phyloP scores from a whole-genome alignment of 192 early-diverging fungal genomes.

The Spizellomyces punctatus region DNA sequence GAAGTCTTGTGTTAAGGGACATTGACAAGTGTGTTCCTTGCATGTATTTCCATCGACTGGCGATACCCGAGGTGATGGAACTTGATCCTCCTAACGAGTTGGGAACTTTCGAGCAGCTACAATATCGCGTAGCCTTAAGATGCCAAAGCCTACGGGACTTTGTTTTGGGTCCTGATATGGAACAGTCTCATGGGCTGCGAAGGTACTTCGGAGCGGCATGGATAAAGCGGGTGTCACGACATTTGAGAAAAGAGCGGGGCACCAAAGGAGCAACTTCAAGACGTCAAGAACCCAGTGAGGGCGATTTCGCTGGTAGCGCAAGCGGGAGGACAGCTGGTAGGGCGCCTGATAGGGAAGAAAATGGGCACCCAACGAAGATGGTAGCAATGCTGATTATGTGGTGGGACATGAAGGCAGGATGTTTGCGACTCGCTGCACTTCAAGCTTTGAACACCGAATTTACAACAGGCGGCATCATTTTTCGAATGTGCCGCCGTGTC shows the following conservation, averaged over 20 bases:
- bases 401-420: constrained; percentile 19
- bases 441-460: constrained; percentile 32
- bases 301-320: too few relatives aligned
- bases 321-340: not conserved
- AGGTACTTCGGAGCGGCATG: constrained; percentile 31
- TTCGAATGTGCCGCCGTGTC: constrained; percentile 21
- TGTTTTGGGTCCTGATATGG: constrained; percentile 13
- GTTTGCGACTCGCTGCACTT: constrained; percentile 16
- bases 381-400: constrained; percentile 22
- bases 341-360: not conserved
- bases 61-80: constrained; percentile 33
- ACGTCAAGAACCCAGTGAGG: not conserved
- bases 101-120: constrained; percentile 19
- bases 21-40: constrained; percentile 21
- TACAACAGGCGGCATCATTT: constrained; percentile 14
- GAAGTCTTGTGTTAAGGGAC: constrained; percentile 15
- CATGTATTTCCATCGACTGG: constrained; percentile 34
- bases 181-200: constrained; percentile 2
- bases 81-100: constrained; percentile 22
- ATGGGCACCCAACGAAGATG: constrained; percentile 13
- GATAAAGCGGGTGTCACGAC: constrained; percentile 23
- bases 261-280: not conserved
- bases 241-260: constrained; percentile 9
- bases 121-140: constrained; percentile 14
- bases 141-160: constrained; percentile 18